A percentile compares a stretch with the other conserved stretches of the same genome.
Conservation (phyloP, 164 flowering plant species). For the Piper longum region DNA sequence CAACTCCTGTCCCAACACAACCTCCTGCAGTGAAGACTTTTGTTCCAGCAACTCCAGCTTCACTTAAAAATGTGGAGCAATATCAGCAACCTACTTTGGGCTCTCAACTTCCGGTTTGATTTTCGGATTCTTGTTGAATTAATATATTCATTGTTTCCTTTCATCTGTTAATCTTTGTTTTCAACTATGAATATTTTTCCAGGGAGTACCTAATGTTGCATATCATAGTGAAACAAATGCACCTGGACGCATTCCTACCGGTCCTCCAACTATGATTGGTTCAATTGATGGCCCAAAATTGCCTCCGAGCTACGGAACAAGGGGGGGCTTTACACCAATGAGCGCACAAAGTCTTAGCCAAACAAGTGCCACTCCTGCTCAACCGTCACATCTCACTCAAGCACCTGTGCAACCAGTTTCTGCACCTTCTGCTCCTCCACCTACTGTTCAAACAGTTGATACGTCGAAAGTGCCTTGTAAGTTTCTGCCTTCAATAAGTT, state of each 20-base stretch:
- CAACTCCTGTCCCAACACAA: constrained; percentile 38
- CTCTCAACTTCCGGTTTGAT: constrained; percentile 70
- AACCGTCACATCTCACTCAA: constrained; percentile 57
- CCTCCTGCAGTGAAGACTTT: constrained; percentile 60
- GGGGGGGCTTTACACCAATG: constrained; percentile 58
- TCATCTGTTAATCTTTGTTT: background rate
- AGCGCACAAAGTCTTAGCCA: constrained; percentile 38
- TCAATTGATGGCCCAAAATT: constrained; percentile 30
- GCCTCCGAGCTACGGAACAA: constrained; percentile 36
- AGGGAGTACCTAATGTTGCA: constrained; percentile 38
- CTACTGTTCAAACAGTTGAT: constrained; percentile 87
- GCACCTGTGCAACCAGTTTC: constrained; percentile 28
- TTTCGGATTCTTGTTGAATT: constrained; percentile 1
- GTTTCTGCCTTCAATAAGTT: background rate
- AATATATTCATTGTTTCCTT: background rate
- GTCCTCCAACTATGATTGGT: constrained; percentile 25
- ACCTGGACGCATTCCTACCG: constrained; percentile 29
- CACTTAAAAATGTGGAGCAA: constrained; percentile 51
- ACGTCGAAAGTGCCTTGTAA: constrained; percentile 90
- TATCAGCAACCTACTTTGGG: constrained; percentile 83
- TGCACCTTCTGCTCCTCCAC: constrained; percentile 72
- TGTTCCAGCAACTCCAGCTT: constrained; percentile 55
- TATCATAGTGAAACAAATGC: constrained; percentile 36
- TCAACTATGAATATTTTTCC: constrained; percentile 2
- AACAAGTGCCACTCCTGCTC: constrained; percentile 40